Base-by-base conservation (phyloP, 2,329 filamentous ascomycete species). In the Thermomyces lanuginosus region DNA sequence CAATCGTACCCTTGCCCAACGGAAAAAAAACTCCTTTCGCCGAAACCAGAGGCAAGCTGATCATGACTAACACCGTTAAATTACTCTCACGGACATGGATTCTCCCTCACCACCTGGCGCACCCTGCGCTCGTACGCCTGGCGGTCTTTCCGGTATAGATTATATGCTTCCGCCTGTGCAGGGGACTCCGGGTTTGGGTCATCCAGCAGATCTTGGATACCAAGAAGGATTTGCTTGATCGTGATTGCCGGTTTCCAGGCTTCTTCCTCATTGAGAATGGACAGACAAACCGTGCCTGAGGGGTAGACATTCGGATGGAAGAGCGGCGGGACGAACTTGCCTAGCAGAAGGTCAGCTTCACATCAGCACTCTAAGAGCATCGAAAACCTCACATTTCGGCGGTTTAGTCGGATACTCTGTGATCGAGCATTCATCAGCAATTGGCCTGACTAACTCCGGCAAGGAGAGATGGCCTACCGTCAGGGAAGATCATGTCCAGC, bases 251-350 rank as follows among this genome's bases (percentile, higher is more conserved):
- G 91, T 55, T 92, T 91, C 89, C 91, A 98, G 5, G 80, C 84
- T 52, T 98, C 89, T 44, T 98, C 89, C 53, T 98, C 91, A 58
- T 95, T 98, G 39, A 98, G 60, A 40, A 98, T 98, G 15, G 82
- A 92, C 12, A 98, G 68, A 49, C 89, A 98, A 35, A 98, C 89
- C 24, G 89, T 98, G 40, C 89, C 91, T 1, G 86, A 95, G 0
- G 89, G 89, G 51, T 98, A 98, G 40, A 98, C 89, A 53, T 98
- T 98, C 0, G 89, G 89, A 48, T 98, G 89, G 61, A 98, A 98
- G 21, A 98, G 72, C 12, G 89, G 86, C 8, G 89, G 89, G 0
- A 76, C 71, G 48, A 98, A 98, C 68, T 92, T 93, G 73, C 84
- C 84, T 92, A 41, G 23, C 27, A 8, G 24, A 15, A 16, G n/a